Conservation (phyloP, 768 basidiomycete species). For the Podaxis sp. region DNA sequence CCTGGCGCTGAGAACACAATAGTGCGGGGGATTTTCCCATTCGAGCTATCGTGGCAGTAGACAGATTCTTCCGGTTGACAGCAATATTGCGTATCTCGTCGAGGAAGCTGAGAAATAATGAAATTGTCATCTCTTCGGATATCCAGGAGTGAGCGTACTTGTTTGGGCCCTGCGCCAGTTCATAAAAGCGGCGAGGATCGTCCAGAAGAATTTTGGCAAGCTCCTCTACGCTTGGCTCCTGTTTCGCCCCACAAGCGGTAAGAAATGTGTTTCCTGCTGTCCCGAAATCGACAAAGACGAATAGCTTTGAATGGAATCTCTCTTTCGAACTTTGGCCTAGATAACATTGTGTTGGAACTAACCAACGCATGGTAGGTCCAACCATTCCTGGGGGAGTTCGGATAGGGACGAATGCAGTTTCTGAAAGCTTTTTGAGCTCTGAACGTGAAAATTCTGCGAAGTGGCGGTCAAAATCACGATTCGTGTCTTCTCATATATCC, state of each 20-base stretch:
- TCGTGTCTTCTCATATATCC: neutral
- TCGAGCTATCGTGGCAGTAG: conserved; percentile 43
- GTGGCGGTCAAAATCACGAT: neutral
- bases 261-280: conserved; percentile 78
- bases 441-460: conserved; percentile 50
- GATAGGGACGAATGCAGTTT: conserved; percentile 64
- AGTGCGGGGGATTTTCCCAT: conserved; percentile 75
- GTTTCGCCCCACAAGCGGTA: conserved; percentile 80
- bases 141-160: conserved; percentile 40
- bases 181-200: conserved; percentile 68
- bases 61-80: conserved; percentile 62
- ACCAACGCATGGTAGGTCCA: conserved; percentile 33
- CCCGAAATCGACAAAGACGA: conserved; percentile 89
- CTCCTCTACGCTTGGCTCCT: conserved; percentile 84
- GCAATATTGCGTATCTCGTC: conserved; percentile 81
- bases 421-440: conserved; percentile 56
- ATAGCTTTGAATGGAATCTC: conserved; percentile 74
- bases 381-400: conserved; percentile 25
- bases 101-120: conserved; percentile 54
- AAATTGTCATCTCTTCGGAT: neutral
- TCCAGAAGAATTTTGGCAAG: conserved; percentile 64
- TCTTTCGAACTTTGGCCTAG: conserved; percentile 49
- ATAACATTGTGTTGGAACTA: conserved; percentile 67
- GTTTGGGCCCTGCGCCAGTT: conserved; percentile 62
- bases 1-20: conserved; percentile 65